phyloP scores from a whole-genome alignment of 2,329 filamentous ascomycete genomes.

The Cladobotryum mycophilum region DNA sequence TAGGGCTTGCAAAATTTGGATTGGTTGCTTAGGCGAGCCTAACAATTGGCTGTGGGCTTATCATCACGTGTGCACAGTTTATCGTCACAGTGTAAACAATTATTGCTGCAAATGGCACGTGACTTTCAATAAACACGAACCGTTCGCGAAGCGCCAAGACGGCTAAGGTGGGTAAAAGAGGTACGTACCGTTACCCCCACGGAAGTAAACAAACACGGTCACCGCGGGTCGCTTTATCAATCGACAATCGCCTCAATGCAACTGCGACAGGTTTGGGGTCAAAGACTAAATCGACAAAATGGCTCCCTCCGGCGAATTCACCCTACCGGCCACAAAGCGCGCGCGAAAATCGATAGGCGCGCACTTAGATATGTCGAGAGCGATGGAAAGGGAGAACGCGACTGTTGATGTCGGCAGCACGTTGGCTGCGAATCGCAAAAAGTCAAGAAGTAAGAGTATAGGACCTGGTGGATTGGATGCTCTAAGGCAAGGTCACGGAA shows the following conservation, averaged over 20 bases:
- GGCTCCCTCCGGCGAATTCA: conserved; percentile 33
- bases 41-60: conserved; percentile 13
- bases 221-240: conserved; percentile 24
- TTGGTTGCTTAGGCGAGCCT: conserved; percentile 25
- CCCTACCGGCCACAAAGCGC: conserved; percentile 51
- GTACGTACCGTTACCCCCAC: conserved; percentile 14
- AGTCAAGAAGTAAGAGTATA: conserved; percentile 90
- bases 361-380: conserved; percentile 46
- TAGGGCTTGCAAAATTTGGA: conserved; percentile 38
- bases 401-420: conserved; percentile 58
- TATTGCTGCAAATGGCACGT: neutral
- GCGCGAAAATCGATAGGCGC: conserved; percentile 66
- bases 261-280: conserved; percentile 6
- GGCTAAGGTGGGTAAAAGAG: neutral
- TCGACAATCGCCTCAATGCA: conserved; percentile 15
- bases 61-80: conserved; percentile 22
- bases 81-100: neutral
- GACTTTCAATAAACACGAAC: neutral
- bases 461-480: conserved; percentile 86
- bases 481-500: conserved; percentile 67
- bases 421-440: conserved; percentile 50
- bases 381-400: conserved; percentile 70
- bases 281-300: conserved; percentile 20
- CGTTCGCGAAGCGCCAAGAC: neutral
- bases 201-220: conserved; percentile 18